Evolutionary conservation across 805 yeast genomes (phyloP).

Genomic region (Kluyveromyces nonfermentans): DNA sequence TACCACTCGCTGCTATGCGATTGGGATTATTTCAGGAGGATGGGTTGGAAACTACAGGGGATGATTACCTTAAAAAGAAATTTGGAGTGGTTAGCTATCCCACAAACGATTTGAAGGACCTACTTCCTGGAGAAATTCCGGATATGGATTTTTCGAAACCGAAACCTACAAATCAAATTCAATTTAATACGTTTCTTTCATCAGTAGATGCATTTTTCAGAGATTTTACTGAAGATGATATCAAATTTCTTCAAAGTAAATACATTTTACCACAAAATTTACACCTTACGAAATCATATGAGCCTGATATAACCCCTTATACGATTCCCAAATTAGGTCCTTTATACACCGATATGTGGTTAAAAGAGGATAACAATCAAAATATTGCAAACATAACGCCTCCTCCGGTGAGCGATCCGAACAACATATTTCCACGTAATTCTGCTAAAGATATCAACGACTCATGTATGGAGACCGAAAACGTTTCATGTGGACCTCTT

Average conservation of each 20-base stretch:
- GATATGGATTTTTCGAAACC: constrained; percentile 74
- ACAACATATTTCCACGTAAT: constrained; percentile 44
- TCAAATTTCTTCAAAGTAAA: constrained; percentile 58
- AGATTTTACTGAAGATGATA: constrained; percentile 69
- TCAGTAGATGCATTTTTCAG: constrained; percentile 82
- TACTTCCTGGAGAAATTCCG: constrained; percentile 85
- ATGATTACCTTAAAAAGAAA: constrained; percentile 62
- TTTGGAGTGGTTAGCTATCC: constrained; percentile 92
- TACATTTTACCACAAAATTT: constrained; percentile 44
- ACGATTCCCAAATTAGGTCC: constrained; percentile 81
- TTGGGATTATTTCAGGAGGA: constrained; percentile 59
- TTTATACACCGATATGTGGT: constrained; percentile 75
- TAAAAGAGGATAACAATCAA: constrained; percentile 59
- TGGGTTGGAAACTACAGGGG: constrained; percentile 57
- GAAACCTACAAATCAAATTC: constrained; percentile 86
- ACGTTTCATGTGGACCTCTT: constrained; percentile 83
- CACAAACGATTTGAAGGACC: constrained; percentile 56
- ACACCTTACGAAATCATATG: constrained; percentile 37
- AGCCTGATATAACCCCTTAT: constrained; percentile 63
- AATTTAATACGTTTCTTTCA: constrained; percentile 76
- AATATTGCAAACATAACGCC: constrained; percentile 35
- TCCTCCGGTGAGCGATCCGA: constrained; percentile 38
- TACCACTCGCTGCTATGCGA: constrained; percentile 55
- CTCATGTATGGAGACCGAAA: constrained; percentile 57
- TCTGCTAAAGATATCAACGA: constrained; percentile 45